A percentile compares a stretch with the other conserved stretches of the same genome.
Conservation (phyloP, 2,329 filamentous ascomycete species). For the Pseudocercospora cruenta region DNA sequence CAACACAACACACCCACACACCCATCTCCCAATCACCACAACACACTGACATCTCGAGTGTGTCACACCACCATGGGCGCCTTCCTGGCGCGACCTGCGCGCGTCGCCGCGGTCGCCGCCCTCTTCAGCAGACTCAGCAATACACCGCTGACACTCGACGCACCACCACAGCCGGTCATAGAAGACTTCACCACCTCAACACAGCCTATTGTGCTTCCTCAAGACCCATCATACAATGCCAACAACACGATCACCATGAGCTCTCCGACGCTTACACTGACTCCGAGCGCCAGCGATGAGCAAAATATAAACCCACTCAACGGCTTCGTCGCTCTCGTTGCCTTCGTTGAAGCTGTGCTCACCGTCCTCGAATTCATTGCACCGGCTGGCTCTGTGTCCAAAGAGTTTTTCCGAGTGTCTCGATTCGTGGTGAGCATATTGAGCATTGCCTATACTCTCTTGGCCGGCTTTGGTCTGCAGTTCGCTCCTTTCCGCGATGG, state of each 20-base stretch:
- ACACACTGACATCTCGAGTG: not conserved
- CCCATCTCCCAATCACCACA: not conserved
- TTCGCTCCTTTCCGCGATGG: not conserved
- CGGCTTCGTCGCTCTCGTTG: not conserved
- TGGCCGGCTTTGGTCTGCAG: not conserved
- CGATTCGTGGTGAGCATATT: not conserved
- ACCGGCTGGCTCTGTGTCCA: not conserved
- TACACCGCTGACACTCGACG: not conserved
- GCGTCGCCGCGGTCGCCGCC: not conserved
- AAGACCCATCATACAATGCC: not conserved
- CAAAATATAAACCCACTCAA: not conserved
- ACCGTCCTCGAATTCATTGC: not conserved
- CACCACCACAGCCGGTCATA: not conserved
- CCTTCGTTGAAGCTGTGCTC: not conserved
- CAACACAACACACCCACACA: not conserved
- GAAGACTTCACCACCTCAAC: not conserved
- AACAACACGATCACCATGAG: not conserved
- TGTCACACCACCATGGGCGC: not conserved
- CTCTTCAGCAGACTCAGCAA: not conserved
- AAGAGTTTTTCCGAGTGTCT: not conserved
- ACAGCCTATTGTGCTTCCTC: not conserved
- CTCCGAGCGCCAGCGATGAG: not conserved
- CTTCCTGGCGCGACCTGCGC: not conserved
- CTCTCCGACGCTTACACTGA: not conserved
- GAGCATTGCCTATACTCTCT: not conserved